Conservation (phyloP, 2,329 filamentous ascomycete species). For the Talaromyces rugulosus region DNA sequence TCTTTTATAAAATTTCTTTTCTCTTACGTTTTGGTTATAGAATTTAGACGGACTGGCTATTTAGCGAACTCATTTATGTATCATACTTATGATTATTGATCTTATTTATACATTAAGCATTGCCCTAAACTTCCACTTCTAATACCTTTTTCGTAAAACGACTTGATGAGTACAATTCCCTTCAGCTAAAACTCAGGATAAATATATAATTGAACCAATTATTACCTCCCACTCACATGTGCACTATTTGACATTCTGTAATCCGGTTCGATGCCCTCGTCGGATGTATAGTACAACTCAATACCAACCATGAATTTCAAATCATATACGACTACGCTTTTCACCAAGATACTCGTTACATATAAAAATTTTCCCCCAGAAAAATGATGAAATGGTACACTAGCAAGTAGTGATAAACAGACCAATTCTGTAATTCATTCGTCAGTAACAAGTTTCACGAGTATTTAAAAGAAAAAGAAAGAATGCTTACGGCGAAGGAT, state of each 20-base stretch:
- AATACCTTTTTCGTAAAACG: too few relatives aligned
- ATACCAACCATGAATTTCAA: not conserved
- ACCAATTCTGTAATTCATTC: slow-evolving; percentile 29
- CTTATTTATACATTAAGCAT: not conserved
- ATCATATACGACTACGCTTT: not conserved
- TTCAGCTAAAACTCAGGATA: not conserved
- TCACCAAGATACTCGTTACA: not conserved
- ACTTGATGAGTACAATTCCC: too few relatives aligned
- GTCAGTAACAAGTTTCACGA: not conserved
- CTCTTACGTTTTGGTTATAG: not conserved
- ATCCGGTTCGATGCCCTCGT: not conserved
- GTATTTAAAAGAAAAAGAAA: not conserved
- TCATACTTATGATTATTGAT: not conserved
- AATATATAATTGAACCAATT: not conserved
- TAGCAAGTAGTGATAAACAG: slow-evolving; percentile 41
- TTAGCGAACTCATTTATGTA: not conserved
- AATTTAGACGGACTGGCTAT: not conserved
- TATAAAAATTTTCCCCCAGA: not conserved
- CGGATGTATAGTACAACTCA: not conserved
- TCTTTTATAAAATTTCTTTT: not conserved
- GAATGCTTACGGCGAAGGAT: slow-evolving; percentile 44
- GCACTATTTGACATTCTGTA: not conserved
- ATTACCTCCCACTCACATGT: not conserved
- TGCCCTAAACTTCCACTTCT: too few relatives aligned
- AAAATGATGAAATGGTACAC: not conserved